A percentile compares a stretch with the other conserved stretches of the same genome.
phyloP scores from a whole-genome alignment of 192 early-diverging fungal species.

The Podila clonocystis region DNA sequence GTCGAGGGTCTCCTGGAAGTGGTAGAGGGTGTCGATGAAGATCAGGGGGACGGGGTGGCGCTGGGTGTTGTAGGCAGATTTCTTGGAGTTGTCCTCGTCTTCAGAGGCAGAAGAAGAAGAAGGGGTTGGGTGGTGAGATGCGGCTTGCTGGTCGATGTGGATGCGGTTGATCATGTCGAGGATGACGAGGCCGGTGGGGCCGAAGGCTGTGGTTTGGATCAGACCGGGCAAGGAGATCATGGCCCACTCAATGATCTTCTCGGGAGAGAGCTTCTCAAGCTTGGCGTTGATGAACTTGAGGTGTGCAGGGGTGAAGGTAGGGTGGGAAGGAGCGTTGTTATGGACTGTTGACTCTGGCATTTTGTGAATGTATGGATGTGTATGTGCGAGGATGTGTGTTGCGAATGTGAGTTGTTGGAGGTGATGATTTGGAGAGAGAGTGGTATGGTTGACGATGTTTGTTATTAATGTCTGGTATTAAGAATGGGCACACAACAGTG shows the following conservation, averaged over 20 bases:
- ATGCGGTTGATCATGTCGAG: conserved; percentile 86
- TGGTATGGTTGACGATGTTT: too few species aligned
- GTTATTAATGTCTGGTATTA: too few species aligned
- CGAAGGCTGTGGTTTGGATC: conserved; percentile 96
- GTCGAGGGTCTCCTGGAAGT: conserved; percentile 92
- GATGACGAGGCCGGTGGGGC: conserved; percentile 89
- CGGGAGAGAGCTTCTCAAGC: conserved; percentile 72
- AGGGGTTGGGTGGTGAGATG: conserved; percentile 50
- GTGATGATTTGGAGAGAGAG: not conserved
- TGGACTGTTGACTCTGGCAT: conserved; percentile 43
- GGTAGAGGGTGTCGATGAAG: conserved; percentile 95
- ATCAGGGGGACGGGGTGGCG: conserved; percentile 80
- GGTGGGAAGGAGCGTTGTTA: conserved; percentile 6
- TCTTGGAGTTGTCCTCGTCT: conserved; percentile 38
- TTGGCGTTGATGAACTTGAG: conserved; percentile 81
- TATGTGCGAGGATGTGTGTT: not conserved
- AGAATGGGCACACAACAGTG: not conserved
- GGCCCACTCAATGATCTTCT: conserved; percentile 92
- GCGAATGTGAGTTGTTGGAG: too few species aligned
- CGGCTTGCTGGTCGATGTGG: conserved; percentile 58
- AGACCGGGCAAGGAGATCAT: conserved; percentile 79
- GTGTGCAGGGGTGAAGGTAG: conserved; percentile 63
- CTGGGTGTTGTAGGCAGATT: conserved; percentile 49
- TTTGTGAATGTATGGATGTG: not conserved
- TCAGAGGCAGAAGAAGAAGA: conserved; percentile 40